These are phyloP conservation scores for Spathaspora girioi DNA, from an alignment of 805 yeast genomes.

Conservation along the genomic window DNA sequence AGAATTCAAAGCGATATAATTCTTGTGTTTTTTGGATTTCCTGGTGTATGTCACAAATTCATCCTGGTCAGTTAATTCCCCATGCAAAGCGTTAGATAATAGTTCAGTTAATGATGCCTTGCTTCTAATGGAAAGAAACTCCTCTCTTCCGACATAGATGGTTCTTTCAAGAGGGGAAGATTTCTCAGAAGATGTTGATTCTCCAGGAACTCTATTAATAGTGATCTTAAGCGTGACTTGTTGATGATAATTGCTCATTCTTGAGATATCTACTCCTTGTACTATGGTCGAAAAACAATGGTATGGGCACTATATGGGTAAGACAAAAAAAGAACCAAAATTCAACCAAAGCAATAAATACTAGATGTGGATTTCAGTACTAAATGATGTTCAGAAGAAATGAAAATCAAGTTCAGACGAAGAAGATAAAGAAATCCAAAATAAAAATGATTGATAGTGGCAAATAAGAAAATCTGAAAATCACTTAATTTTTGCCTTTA, in stretches of 20 bases:
- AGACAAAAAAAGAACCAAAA: neutral
- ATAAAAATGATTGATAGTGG: neutral
- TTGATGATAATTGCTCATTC: conserved; percentile 1
- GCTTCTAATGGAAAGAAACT: conserved; percentile 6
- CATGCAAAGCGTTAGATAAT: conserved; percentile 2
- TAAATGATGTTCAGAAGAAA: neutral
- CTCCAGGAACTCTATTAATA: conserved; percentile 6
- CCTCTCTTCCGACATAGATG: conserved; percentile 11
- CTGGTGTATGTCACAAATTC: conserved; percentile 20
- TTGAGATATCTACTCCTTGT: neutral
- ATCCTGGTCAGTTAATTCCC: conserved; percentile 1
- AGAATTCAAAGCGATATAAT: conserved; percentile 36
- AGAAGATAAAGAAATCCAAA: neutral
- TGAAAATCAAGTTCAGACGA: neutral
- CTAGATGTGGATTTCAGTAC: neutral
- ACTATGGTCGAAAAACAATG: neutral
- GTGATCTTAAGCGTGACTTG: conserved; percentile 11
- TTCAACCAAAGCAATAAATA: neutral
- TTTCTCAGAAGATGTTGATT: neutral
- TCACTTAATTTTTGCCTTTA: neutral
- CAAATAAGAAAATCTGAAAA: neutral
- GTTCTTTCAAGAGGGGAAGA: conserved; percentile 7
- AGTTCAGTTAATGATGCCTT: conserved; percentile 7
- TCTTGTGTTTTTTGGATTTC: conserved; percentile 44
- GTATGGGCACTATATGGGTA: neutral